Evolutionary conservation across 2,329 filamentous ascomycete genomes (phyloP).

Genomic region (Cordyceps tenuipes): DNA sequence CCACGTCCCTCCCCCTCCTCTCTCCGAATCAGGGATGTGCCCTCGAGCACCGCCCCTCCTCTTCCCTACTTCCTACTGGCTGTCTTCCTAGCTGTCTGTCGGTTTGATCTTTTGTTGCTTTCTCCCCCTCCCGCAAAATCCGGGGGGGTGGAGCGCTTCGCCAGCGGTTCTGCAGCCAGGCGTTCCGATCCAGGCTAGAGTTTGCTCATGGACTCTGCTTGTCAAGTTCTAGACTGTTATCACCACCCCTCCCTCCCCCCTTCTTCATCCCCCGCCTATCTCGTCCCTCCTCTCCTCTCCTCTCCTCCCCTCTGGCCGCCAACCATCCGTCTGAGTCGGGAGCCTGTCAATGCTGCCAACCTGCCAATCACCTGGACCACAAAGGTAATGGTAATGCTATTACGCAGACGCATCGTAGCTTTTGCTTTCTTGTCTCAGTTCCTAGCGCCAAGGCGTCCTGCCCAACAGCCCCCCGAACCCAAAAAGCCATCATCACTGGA

Average conservation of each 20-base stretch:
- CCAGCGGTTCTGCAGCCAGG: not conserved
- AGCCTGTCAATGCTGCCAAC: not conserved
- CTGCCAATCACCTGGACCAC: conserved; percentile 7
- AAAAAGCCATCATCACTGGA: conserved; percentile 10
- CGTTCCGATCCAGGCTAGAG: conserved; percentile 8
- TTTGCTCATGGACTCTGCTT: conserved; percentile 11
- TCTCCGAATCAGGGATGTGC: not conserved
- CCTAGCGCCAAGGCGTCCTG: conserved; percentile 3
- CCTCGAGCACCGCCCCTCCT: not conserved
- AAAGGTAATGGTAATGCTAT: conserved; percentile 6
- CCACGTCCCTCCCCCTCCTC: no score
- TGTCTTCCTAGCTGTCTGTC: not conserved
- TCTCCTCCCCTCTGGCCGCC: not conserved
- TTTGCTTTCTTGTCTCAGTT: not conserved
- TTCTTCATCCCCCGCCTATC: not conserved
- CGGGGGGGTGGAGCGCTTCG: conserved; percentile 4
- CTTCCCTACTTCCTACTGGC: no score
- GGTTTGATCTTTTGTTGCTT: not conserved
- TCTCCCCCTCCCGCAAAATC: conserved; percentile 1
- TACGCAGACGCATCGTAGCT: not conserved
- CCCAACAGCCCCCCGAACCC: conserved; percentile 11
- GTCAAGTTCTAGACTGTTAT: conserved; percentile 12
- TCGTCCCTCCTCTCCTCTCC: not conserved
- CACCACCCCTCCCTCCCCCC: not conserved
- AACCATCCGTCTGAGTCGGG: not conserved